Evolutionary conservation across 805 yeast genomes (phyloP).

Genomic region (Nakazawaea peltata): DNA sequence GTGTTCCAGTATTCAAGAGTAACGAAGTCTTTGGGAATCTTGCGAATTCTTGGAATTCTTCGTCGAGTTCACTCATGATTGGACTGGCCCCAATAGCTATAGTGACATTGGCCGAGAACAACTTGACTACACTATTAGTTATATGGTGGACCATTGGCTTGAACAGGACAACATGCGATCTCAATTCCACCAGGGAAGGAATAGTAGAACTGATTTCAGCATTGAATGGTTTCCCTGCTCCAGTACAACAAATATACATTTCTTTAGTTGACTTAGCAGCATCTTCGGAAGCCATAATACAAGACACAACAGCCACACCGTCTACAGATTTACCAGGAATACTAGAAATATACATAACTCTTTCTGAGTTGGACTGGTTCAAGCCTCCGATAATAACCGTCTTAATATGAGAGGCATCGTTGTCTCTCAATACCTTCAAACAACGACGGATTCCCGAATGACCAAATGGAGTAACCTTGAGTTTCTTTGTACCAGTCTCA

Average conservation of each 20-base stretch:
- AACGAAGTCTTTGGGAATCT: slow-evolving; percentile 43
- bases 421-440: slow-evolving; percentile 35
- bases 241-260: slow-evolving; percentile 22
- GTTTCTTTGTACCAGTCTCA: slow-evolving; percentile 62
- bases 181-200: slow-evolving; percentile 9
- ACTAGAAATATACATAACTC: slow-evolving; percentile 44
- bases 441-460: slow-evolving; percentile 54
- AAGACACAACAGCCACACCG: slow-evolving; percentile 89
- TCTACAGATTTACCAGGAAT: slow-evolving; percentile 42
- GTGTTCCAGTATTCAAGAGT: slow-evolving; percentile 73
- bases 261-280: slow-evolving; percentile 44
- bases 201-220: background rate
- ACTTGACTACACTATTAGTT: slow-evolving; percentile 83
- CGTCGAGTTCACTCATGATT: slow-evolving; percentile 69
- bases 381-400: slow-evolving; percentile 82
- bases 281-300: slow-evolving; percentile 59
- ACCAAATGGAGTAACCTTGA: slow-evolving; percentile 55
- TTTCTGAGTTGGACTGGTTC: slow-evolving; percentile 51
- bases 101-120: slow-evolving; percentile 80
- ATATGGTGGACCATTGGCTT: slow-evolving; percentile 78
- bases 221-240: slow-evolving; percentile 14
- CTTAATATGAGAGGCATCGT: slow-evolving; percentile 28
- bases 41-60: slow-evolving; percentile 65
- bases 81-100: slow-evolving; percentile 84
- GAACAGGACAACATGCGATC: slow-evolving; percentile 14